Evolutionary conservation across 148 eudicot genomes (phyloP).

Genomic region (Heliamphora exappendiculata): DNA sequence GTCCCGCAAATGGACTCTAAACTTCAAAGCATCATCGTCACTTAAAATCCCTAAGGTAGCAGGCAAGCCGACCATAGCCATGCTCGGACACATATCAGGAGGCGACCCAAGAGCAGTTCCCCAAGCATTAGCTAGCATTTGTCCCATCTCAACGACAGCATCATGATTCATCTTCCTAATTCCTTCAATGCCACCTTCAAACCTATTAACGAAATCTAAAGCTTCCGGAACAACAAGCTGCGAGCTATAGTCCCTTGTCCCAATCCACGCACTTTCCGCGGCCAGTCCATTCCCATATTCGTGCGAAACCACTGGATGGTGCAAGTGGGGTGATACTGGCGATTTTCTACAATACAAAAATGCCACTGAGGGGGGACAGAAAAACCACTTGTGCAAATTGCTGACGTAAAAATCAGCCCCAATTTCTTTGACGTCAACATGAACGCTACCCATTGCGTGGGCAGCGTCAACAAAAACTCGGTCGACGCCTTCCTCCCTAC

Average conservation of each 20-base stretch:
- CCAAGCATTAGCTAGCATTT: constrained; percentile 74
- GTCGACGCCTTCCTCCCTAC: constrained; percentile 84
- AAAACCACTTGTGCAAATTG: constrained; percentile 92
- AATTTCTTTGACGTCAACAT: constrained; percentile 64
- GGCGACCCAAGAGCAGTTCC: constrained; percentile 73
- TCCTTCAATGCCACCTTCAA: constrained; percentile 91
- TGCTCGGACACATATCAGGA: constrained; percentile 74
- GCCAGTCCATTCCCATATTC: constrained; percentile 89
- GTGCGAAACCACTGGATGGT: constrained; percentile 86
- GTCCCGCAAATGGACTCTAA: constrained; percentile 70
- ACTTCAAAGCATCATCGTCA: constrained; percentile 50
- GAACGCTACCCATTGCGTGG: constrained; percentile 66
- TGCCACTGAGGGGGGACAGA: constrained; percentile 79
- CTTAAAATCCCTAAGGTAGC: constrained; percentile 51
- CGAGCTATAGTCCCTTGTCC: constrained; percentile 84
- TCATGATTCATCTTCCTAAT: constrained; percentile 76
- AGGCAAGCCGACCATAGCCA: constrained; percentile 86
- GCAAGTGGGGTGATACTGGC: constrained; percentile 26
- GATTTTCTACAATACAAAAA: constrained; percentile 63
- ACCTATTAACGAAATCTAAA: constrained; percentile 61
- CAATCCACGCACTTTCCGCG: constrained; percentile 80
- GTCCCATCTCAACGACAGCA: constrained; percentile 71
- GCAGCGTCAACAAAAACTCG: constrained; percentile 75
- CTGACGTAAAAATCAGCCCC: constrained; percentile 91
- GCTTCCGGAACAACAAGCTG: constrained; percentile 79